These are phyloP conservation scores for Antarctomyces pellizariae DNA, from an alignment of 495 filamentous ascomycete genomes.

Conservation along the genomic window DNA sequence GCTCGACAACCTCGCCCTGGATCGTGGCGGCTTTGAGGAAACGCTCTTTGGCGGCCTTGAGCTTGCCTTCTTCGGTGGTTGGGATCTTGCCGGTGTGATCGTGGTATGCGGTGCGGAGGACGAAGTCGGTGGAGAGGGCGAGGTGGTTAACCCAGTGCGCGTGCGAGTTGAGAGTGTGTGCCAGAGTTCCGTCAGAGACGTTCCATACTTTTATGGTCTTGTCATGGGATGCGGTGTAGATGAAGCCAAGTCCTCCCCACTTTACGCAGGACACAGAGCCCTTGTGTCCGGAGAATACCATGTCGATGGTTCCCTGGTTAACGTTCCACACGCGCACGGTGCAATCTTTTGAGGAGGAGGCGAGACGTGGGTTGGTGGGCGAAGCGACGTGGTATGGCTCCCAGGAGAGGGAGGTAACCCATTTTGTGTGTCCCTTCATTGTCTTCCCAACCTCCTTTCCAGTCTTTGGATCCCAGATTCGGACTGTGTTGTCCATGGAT, in stretches of 20 bases:
- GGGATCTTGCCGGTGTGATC: slow-evolving; percentile 63
- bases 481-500: slow-evolving; percentile 77
- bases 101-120: slow-evolving; percentile 67
- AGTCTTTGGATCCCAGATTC: slow-evolving; percentile 72
- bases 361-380: slow-evolving; percentile 51
- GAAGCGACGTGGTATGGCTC: slow-evolving; percentile 79
- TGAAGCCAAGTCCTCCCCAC: slow-evolving; percentile 76
- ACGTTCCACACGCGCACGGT: slow-evolving; percentile 81
- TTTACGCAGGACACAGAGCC: slow-evolving; percentile 70
- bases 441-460: slow-evolving; percentile 53
- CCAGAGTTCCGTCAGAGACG: slow-evolving; percentile 47
- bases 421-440: slow-evolving; percentile 78
- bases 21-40: slow-evolving; percentile 74
- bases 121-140: slow-evolving; percentile 79
- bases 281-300: slow-evolving; percentile 72
- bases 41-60: slow-evolving; percentile 53
- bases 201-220: slow-evolving; percentile 88
- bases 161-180: slow-evolving; percentile 59
- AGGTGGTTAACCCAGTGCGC: slow-evolving; percentile 95
- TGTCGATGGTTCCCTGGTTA: slow-evolving; percentile 51
- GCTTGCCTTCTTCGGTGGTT: slow-evolving; percentile 39
- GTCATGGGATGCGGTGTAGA: slow-evolving; percentile 83
- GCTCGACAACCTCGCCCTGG: slow-evolving; percentile 56
- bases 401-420: slow-evolving; percentile 76
- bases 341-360: slow-evolving; percentile 73